Evolutionary conservation across 805 yeast genomes (phyloP), one percentile per base, ranked within the genome.

Genomic region (Zygotorulaspora sp.): DNA sequence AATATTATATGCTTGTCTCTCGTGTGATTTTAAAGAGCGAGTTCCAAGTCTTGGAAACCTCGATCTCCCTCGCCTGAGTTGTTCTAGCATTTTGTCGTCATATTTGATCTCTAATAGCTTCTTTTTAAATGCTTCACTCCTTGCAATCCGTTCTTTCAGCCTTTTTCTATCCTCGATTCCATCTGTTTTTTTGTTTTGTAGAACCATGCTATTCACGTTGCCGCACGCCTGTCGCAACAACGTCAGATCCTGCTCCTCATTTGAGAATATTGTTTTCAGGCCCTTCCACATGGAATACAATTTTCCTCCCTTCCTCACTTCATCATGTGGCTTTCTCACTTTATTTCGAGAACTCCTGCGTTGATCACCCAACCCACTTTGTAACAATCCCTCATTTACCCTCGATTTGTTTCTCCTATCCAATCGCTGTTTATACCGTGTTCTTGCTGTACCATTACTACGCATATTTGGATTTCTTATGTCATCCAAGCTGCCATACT

Each of bases 61-160:
- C 15, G 38, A 41, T 36, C 58, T 44, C 3, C 54, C 52, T 8
- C 52, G 47, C 29, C 55, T 39, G 26, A 59, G 36, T 38, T 55
- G 53, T 6, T 49, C 46, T 30, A 57, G 35, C 43, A 53, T 48
- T 21, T 39, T 26, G 30, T 52, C 55, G 26, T 58, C 62, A 32
- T 58, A 55, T 36, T 57, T 45, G 24, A 49, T 41, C 30, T 58
- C 62, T 6, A 43, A 24, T 19, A 58, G 25, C 30, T 54, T 58
- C 21, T 47, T 42, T 40, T 53, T 54, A 32, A 60, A 54, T 1
- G 57, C 60, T 20, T 54, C 55, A 33, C 59, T 58, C 22, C 47
- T 47, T 9, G 47, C 45, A 12, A 58, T 52, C 24, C 55, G 48
- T n/a, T 50, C 45, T 33, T 37, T 45, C 20, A 52, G 32, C 31